Evolutionary conservation across 2,329 filamentous ascomycete genomes (phyloP).

Genomic region (Xylariaceae sp.): DNA sequence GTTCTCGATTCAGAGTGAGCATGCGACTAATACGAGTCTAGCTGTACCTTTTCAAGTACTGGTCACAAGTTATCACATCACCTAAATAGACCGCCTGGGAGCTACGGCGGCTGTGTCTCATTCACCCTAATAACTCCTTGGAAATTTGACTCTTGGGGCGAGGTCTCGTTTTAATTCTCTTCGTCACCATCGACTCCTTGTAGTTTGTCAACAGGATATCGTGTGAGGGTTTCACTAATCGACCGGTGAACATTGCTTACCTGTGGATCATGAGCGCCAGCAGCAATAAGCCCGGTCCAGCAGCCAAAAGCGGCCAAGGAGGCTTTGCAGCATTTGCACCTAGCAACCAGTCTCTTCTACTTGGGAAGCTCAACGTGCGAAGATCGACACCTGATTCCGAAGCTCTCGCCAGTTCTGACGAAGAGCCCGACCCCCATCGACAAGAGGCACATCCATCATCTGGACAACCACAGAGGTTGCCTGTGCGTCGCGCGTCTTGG

Average conservation of each 20-base stretch:
- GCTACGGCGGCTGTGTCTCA: not conserved
- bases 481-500: conserved; percentile 75
- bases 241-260: conserved; percentile 12
- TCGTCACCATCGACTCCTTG: too few relatives aligned
- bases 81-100: too few relatives aligned
- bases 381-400: conserved; percentile 92
- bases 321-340: conserved; percentile 42
- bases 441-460: conserved; percentile 46
- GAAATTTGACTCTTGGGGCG: too few relatives aligned
- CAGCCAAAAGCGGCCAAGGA: conserved; percentile 48
- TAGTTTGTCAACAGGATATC: too few relatives aligned
- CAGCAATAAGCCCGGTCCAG: conserved; percentile 44
- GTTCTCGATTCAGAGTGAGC: not conserved
- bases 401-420: conserved; percentile 88
- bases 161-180: too few relatives aligned
- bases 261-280: conserved; percentile 46
- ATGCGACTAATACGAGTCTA: not conserved
- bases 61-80: too few relatives aligned
- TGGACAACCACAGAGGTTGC: conserved; percentile 55
- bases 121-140: not conserved
- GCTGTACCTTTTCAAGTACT: too few relatives aligned
- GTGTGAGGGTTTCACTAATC: not conserved
- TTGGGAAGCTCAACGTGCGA: conserved; percentile 73
- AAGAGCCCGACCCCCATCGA: conserved; percentile 70
- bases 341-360: conserved; percentile 59